Conservation (phyloP, 805 yeast species). For the Citeromyces nyonsensis region DNA sequence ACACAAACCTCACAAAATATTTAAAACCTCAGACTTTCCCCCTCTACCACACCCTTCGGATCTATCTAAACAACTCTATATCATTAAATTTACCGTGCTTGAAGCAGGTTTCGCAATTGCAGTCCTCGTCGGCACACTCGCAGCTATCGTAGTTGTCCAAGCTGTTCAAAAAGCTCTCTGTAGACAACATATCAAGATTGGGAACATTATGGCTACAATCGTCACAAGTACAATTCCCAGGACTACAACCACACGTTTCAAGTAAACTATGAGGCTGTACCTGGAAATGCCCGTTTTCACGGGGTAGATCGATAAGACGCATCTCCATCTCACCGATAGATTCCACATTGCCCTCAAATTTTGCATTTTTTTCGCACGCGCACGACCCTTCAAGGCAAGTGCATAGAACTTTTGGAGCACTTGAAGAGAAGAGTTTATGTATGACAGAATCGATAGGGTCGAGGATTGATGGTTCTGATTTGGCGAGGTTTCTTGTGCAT, state of each 20-base stretch:
- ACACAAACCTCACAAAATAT: too few relatives aligned
- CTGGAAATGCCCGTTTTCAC: conserved; percentile 1
- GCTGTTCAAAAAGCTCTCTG: too few relatives aligned
- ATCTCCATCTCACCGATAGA: conserved; percentile 10
- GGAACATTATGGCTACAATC: conserved; percentile 7
- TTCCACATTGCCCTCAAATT: conserved; percentile 14
- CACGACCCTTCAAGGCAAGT: neutral
- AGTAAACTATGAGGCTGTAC: conserved; percentile 17
- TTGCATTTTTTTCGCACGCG: conserved; percentile 10
- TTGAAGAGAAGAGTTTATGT: neutral
- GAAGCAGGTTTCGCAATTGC: conserved; percentile 15
- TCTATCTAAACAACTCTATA: too few relatives aligned
- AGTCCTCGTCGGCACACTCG: conserved; percentile 14
- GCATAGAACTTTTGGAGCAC: conserved; percentile 1
- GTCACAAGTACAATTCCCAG: conserved; percentile 14
- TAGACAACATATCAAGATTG: too few relatives aligned
- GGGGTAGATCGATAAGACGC: too few relatives aligned
- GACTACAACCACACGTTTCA: conserved; percentile 17
- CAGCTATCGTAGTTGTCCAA: conserved; percentile 10
- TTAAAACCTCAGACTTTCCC: too few relatives aligned
- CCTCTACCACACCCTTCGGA: too few relatives aligned
- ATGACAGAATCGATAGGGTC: neutral
- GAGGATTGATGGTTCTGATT: neutral
- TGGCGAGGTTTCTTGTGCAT: too few relatives aligned
- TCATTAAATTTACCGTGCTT: conserved; percentile 11